phyloP scores from a whole-genome alignment of 78 protist genomes.

The Ministeria vibrans region DNA sequence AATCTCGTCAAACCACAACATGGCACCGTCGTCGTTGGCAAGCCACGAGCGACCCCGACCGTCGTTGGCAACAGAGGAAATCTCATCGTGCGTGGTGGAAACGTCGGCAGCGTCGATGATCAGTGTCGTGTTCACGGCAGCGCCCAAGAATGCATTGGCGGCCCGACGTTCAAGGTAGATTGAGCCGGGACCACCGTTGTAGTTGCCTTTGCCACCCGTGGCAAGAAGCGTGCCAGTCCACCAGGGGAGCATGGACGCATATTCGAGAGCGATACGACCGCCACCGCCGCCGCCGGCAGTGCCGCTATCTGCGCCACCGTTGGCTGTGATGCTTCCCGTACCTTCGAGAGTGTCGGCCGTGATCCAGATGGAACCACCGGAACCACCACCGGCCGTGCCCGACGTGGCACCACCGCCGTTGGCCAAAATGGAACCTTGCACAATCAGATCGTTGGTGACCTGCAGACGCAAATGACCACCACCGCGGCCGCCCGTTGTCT shows the following conservation, averaged over 20 bases:
- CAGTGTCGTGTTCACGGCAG: not conserved
- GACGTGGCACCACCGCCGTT: not conserved
- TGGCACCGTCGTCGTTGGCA: not conserved
- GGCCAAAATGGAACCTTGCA: not conserved
- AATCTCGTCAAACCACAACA: not conserved
- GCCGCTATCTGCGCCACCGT: not conserved
- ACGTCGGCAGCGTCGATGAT: not conserved
- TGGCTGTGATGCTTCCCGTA: not conserved
- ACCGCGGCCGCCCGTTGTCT: not conserved
- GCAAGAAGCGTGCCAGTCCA: no score
- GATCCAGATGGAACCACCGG: not conserved
- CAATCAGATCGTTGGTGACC: not conserved
- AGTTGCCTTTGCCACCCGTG: no score
- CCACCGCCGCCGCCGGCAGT: constrained; percentile 8
- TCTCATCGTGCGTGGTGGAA: no score
- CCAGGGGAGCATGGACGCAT: not conserved
- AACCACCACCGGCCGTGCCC: not conserved
- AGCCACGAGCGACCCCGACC: not conserved
- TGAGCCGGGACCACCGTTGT: not conserved
- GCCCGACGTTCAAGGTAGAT: not conserved
- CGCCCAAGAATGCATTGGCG: no score
- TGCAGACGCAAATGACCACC: not conserved
- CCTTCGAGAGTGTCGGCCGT: not conserved
- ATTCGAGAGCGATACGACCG: not conserved
- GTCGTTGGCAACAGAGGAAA: no score